Base-by-base conservation (phyloP, 2,329 filamentous ascomycete genomes). In the Ophiostoma ulmi region DNA sequence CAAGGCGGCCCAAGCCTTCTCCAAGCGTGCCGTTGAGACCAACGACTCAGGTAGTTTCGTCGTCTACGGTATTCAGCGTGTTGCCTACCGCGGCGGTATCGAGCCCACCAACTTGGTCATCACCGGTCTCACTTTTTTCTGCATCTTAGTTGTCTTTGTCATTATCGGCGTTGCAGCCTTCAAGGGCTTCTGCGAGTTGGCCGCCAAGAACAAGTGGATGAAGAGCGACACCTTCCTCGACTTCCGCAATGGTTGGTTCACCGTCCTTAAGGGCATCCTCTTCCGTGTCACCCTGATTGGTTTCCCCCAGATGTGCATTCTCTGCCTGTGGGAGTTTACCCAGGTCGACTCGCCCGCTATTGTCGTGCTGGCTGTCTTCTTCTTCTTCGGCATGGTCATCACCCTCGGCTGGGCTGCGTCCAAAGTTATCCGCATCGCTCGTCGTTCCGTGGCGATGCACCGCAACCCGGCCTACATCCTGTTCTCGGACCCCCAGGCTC, bases 381-480 rank as follows among this genome's bases (percentile, higher is more conserved):
- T 93, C 82, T 86, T 95, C 78, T 82, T 94, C 74, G 89, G 90
- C 67, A 90, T 94, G 84, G 83, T 90, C 20, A 83, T 83, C 65
- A 90, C 92, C 44, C 84, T 96, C 65, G 87, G 82, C 36, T 95
- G 91, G 90, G 92, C 91, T 58, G 88, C 91, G 0, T 89, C 88
- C 80, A 95, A 95, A 81, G 91, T 96, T 71, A 89, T 94, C 76
- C 87, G 88, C 67, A 88, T 95, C 71, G 92, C 92, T 20, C 91
- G 91, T 76, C 89, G 91, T 74, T 95, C 92, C 31, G 90, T 94
- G 74, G 81, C 85, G 68, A 92, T 95, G 88, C 92, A 96, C 86
- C 93, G 93, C 81, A 96, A 95, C 81, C 91, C 92, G 22, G 92
- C 92, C 55, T 95, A 95, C 79, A 94, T 95, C 76, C 88, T 96